Evolutionary conservation across 176 grass and related monocot genomes (phyloP), one percentile per base, ranked within the genome.

Genomic region (Leersia perrieri): DNA sequence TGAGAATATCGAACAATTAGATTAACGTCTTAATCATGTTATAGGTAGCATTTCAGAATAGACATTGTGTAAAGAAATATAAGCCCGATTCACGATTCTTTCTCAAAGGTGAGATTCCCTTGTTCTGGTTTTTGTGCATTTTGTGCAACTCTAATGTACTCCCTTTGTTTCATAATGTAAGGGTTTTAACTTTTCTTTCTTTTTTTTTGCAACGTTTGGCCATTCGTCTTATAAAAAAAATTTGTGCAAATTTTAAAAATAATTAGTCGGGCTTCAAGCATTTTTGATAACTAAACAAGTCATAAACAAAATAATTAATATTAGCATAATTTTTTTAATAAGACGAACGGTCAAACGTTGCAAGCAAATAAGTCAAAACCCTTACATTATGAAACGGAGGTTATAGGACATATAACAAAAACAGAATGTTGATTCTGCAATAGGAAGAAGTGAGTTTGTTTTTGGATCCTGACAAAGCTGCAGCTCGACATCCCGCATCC

Each of bases 1-100:
- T 80, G 26, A 90, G 88, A 75, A 72, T 26, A 7, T 72, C 57
- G 58, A 15, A 57, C 20, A 68, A 80, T 84, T 25, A 69, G 11
- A 34, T 57, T 28, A 72, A 34, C 15, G 29, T 49, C 26, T 66
- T 25, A 73, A 73, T 45, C 28, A 63, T 63, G 31, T 33, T 60
- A 58, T n/a, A 11, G 22, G 53, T 11, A 58, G 36, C 25, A 76
- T 33, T 33, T 29, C 62, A 75, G 87, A 80, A 75, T 49, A 31
- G 31, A 4, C 66, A 44, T 35, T 6, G 51, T 5, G 29, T 26
- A 53, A 71, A 87, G 15, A 33, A 32, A 66, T 35, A 3, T 57
- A 20, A 82, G 23, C 15, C 66, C 67, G 42, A 5, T 31, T 33
- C 26, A 60, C 27, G 29, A 2, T 60, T 38, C 7, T 73, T 68